phyloP scores from a whole-genome alignment of 768 basidiomycete species.

The Cytidiella melzeri region DNA sequence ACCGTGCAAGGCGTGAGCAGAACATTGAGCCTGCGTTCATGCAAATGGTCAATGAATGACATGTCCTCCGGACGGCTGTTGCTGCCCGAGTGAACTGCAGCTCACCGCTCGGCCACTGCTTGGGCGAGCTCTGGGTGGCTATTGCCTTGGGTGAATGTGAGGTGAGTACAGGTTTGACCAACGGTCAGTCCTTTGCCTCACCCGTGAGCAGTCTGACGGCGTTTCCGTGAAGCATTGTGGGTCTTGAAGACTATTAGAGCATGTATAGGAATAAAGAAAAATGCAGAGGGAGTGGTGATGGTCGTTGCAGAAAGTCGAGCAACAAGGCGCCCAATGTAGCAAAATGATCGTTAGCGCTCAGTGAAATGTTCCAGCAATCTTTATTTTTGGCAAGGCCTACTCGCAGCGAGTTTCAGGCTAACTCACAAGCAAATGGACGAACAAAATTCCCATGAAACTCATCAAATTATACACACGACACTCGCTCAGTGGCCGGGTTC shows the following conservation, averaged over 20 bases:
- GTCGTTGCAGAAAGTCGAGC: neutral
- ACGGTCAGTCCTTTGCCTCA: slow-evolving; percentile 28
- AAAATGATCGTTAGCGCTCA: no score
- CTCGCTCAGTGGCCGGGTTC: no score
- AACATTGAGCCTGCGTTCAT: slow-evolving; percentile 78
- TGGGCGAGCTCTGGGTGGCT: slow-evolving; percentile 97
- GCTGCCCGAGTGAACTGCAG: slow-evolving; percentile 38
- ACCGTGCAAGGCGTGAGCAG: slow-evolving; percentile 81
- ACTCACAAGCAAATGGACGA: no score
- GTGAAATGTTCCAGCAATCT: no score
- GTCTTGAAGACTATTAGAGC: slow-evolving; percentile 18
- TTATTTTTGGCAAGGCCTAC: no score
- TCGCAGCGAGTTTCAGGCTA: no score
- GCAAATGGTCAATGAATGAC: slow-evolving; percentile 38
- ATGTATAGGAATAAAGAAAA: slow-evolving; percentile 8
- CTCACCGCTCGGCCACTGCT: slow-evolving; percentile 95
- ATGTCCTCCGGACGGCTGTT: slow-evolving; percentile 37
- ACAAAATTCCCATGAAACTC: no score
- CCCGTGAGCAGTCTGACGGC: slow-evolving; percentile 73
- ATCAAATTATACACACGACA: no score
- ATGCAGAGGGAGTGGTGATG: neutral
- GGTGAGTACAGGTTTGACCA: slow-evolving; percentile 13
- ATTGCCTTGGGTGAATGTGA: slow-evolving; percentile 60
- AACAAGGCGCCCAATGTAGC: no score
- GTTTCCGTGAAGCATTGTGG: slow-evolving; percentile 74